Evolutionary conservation across 2,329 filamentous ascomycete species (phyloP), one percentile per base, ranked within the genome.

Genomic region (Neopestalotiopsis clavispora): DNA sequence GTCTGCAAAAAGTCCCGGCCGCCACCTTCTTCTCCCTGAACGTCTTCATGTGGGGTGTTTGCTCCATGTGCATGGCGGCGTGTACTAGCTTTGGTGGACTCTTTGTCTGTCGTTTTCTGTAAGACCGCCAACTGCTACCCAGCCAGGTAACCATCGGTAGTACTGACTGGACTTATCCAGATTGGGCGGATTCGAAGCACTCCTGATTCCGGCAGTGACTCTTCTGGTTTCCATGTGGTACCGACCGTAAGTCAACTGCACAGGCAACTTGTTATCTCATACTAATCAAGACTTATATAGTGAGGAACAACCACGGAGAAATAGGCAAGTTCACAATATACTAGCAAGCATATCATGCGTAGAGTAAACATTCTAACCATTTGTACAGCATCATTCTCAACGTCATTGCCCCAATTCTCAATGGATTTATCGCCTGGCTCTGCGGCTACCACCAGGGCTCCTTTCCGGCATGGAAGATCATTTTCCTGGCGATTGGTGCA

Each of bases 231-330:
- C 68, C 32, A 73, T 73, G 71, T 74, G 71, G 71, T 74, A 74
- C 59, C 71, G 73, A 2, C 73, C 72, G 45, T 52, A 52, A 52
- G 45, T 52, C 9, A 6, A 2, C 4, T 3, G 1, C 2, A 2
- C 3, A 20, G 0, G 9, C 17, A 52, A 10, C 45, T 52, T 20
- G 45, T 3, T 14, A 17, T 3, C 45, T 1, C 1, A 52, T 3
- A 20, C 45, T 52, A n/a, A 52, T 4, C 1, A 1, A 0, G 1
- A 20, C 3, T 52, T n/a, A 1, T 20, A 52, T 20, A 52, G 45
- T 4, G 72, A 74, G 14, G 76, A 75, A 69, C 74, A 75, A 65
- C 76, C 72, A 9, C 71, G 69, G 14, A 71, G 75, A 42, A 76
- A 75, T 61, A 67, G 66, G 65, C 57, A 42, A 23, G 65, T 42